Base-by-base conservation (phyloP, 169 alveolate species). In the Babesia divergens region DNA sequence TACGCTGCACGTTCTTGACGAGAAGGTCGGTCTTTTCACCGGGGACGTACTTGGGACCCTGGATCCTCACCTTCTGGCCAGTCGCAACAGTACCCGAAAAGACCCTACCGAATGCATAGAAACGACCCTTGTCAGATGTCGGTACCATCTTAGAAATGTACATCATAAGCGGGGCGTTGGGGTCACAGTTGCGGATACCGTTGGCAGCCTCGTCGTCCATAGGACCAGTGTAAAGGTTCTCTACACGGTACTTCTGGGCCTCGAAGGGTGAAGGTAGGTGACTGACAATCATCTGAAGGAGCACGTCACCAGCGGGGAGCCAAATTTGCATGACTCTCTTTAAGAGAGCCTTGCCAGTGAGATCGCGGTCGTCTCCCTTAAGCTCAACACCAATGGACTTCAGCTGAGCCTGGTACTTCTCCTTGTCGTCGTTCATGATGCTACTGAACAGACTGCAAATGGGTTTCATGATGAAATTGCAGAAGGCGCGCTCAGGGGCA, bases 51-150 rank as follows among this genome's bases (percentile, higher is more conserved):
- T 96, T 95, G 40, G 99, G 99, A 53, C 99, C 99, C 94, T 96
- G 97, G 66, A 98, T 97, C 82, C 99, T 93, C 72, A 98, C 99
- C 86, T 95, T 95, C 79, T 92, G 96, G 65, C 97, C 99, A 26
- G 99, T 94, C n/a, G 97, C 96, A 49, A 97, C 98, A 52, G 98
- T 96, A 24, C 99, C 99, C 29, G 99, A 96, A 94, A 98, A 98
- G 52, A 98, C 99, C 76, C 99, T 96, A 38, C 99, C 99, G 94
- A 98, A 97, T 49, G 99, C 99, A 79, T 96, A 96, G 97, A 98
- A 98, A 60, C 99, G 91, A 31, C 99, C 99, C 91, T 94, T 96
- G 85, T 97, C 99, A 40, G 97, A 87, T 49, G 99, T 97, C 58
- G 99, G 99, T 49, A 97, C 98, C 99, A 98, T 97, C 90, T 97